Conservation (phyloP, 1,139 yeast species). For the Taphrina flavorubra region DNA sequence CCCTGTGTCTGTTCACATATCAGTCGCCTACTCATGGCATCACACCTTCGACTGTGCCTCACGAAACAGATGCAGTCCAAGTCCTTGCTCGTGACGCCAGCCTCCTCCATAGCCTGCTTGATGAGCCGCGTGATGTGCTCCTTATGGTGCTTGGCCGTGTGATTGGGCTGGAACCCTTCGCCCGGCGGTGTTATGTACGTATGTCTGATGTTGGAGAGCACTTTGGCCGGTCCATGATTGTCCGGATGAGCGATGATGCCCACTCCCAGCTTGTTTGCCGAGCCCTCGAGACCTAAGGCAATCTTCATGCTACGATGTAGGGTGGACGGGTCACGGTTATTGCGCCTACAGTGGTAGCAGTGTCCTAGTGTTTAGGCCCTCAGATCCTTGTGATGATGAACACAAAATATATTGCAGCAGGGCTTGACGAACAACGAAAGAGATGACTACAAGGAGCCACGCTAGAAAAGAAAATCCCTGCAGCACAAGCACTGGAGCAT, state of each 20-base stretch:
- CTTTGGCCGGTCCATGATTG: slow-evolving; percentile 65
- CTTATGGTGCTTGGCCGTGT: slow-evolving; percentile 93
- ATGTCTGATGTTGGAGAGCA: slow-evolving; percentile 86
- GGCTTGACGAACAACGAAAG: too few species aligned
- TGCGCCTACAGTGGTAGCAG: too few species aligned
- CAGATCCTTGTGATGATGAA: too few species aligned
- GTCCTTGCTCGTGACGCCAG: slow-evolving; percentile 61
- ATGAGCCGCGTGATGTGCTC: slow-evolving; percentile 91
- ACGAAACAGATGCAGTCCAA: slow-evolving; percentile 85
- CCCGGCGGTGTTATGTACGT: slow-evolving; percentile 97
- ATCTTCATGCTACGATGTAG: slow-evolving; percentile 48
- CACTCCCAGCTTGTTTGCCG: slow-evolving; percentile 93
- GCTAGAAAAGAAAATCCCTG: too few species aligned
- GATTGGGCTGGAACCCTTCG: slow-evolving; percentile 94
- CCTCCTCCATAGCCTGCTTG: slow-evolving; percentile 67
- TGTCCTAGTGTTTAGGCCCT: too few species aligned
- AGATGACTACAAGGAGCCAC: too few species aligned
- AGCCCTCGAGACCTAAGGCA: slow-evolving; percentile 92
- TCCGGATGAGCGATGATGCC: slow-evolving; percentile 78
- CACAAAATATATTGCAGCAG: too few species aligned
- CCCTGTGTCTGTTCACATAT: slow-evolving; percentile 70
- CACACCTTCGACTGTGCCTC: not conserved
- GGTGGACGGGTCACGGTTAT: too few species aligned
- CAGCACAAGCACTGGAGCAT: too few species aligned
- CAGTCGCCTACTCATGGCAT: too few species aligned